phyloP scores from a whole-genome alignment of 164 flowering plant species.

The Sedum album region DNA sequence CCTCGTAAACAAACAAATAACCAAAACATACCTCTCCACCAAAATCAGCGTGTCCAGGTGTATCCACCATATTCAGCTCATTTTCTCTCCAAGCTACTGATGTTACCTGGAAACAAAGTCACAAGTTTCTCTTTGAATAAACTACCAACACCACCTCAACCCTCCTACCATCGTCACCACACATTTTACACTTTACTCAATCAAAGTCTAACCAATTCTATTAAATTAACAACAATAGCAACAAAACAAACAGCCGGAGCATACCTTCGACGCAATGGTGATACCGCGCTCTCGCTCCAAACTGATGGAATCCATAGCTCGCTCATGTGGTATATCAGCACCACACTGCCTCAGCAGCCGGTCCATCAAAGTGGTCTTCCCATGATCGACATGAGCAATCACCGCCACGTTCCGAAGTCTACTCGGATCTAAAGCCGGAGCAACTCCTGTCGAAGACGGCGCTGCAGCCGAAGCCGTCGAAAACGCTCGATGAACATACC shows the following conservation, averaged over 20 bases:
- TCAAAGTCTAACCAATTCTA: too few species aligned
- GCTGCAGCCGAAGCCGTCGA: conserved; percentile 28
- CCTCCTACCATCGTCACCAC: neutral
- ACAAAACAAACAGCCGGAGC: neutral
- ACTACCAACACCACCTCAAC: neutral
- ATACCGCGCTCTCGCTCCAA: conserved; percentile 98
- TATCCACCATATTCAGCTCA: conserved; percentile 97
- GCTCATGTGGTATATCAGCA: conserved; percentile 93
- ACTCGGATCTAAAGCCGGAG: conserved; percentile 43
- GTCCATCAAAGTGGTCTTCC: conserved; percentile 98
- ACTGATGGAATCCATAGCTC: conserved; percentile 86
- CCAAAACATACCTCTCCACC: conserved; percentile 92
- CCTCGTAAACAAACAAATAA: neutral
- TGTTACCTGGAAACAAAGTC: conserved; percentile 49
- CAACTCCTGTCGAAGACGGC: conserved; percentile 23
- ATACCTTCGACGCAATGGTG: conserved; percentile 90
- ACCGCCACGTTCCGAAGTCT: conserved; percentile 91
- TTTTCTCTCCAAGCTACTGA: conserved; percentile 75
- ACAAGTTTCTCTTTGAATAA: neutral
- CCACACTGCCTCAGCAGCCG: conserved; percentile 96
- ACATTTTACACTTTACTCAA: neutral
- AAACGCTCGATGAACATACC: conserved; percentile 13
- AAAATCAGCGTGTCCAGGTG: conserved; percentile 98
- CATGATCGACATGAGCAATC: conserved; percentile 95
- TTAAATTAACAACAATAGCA: too few species aligned